Percentiles rank a stretch among this genome's conserved stretches.
phyloP scores from a whole-genome alignment of 768 basidiomycete genomes.

The Cyclocybe aegerita region DNA sequence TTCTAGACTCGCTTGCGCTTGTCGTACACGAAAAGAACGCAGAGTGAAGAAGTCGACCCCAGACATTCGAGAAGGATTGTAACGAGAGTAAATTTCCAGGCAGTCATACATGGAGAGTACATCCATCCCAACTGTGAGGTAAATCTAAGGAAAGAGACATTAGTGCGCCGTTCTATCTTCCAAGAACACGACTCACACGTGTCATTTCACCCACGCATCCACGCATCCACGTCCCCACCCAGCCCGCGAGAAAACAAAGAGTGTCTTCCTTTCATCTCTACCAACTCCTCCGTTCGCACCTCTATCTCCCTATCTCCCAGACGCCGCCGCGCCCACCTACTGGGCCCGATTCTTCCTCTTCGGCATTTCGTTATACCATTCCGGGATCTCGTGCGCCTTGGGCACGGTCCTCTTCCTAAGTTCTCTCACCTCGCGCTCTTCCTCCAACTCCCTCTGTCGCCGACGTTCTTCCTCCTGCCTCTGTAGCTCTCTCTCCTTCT shows the following conservation, averaged over 20 bases:
- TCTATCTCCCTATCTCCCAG: background rate
- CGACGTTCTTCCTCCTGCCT: slow-evolving; percentile 63
- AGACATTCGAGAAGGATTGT: too few species aligned
- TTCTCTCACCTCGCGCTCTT: slow-evolving; percentile 61
- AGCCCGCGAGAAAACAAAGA: background rate
- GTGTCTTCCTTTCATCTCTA: background rate
- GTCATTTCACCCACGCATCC: too few species aligned
- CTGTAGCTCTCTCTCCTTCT: slow-evolving; percentile 52
- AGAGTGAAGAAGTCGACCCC: too few species aligned
- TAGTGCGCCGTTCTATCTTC: too few species aligned
- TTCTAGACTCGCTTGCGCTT: too few species aligned
- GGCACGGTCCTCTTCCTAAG: slow-evolving; percentile 63
- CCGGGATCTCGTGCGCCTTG: slow-evolving; percentile 69
- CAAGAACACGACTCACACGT: too few species aligned
- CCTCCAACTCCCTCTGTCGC: slow-evolving; percentile 48
- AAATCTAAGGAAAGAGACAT: too few species aligned
- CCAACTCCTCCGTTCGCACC: background rate
- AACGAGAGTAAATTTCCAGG: too few species aligned
- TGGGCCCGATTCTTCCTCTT: slow-evolving; percentile 38
- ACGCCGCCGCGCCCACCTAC: slow-evolving; percentile 5
- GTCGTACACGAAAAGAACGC: too few species aligned
- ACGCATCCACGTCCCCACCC: too few species aligned
- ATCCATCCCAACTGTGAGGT: too few species aligned
- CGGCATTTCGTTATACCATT: slow-evolving; percentile 74
- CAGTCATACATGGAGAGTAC: too few species aligned